Percentiles rank a stretch among this genome's conserved stretches.
phyloP scores from a whole-genome alignment of 2,329 filamentous ascomycete genomes.

The Fusarium sororula region DNA sequence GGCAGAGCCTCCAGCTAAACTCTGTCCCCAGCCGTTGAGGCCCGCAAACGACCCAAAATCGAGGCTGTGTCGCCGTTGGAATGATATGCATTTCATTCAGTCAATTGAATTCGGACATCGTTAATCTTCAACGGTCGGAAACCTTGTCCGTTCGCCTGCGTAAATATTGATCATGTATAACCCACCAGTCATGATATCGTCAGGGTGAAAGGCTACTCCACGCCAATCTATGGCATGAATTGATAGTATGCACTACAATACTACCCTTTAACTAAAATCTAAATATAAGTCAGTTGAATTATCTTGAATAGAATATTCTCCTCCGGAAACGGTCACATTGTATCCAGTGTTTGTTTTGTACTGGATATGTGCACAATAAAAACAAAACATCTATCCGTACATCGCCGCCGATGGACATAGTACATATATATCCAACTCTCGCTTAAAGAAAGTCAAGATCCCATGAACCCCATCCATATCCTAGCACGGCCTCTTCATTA shows the following conservation, averaged over 20 bases:
- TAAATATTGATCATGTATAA: background rate
- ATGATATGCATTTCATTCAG: background rate
- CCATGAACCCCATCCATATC: constrained; percentile 41
- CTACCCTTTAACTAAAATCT: background rate
- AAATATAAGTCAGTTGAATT: background rate
- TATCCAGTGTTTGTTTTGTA: background rate
- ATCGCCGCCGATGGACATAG: background rate
- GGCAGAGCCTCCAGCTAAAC: constrained; percentile 22
- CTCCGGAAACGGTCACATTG: background rate
- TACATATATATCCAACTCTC: background rate
- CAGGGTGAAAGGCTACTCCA: background rate
- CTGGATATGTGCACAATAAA: background rate
- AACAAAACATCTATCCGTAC: background rate
- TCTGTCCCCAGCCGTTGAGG: constrained; percentile 1
- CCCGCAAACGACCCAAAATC: background rate
- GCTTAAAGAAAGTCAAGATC: constrained; percentile 41
- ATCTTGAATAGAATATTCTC: background rate
- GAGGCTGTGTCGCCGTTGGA: constrained; percentile 15
- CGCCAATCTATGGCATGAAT: background rate
- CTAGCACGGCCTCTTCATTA: constrained; percentile 32
- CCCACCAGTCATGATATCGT: background rate
- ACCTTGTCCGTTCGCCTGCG: background rate
- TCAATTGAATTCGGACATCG: background rate
- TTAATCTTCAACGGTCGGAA: background rate
- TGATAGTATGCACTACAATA: background rate